phyloP scores from a whole-genome alignment of 2,329 filamentous ascomycete species.

The Simplicillium aogashimaense region DNA sequence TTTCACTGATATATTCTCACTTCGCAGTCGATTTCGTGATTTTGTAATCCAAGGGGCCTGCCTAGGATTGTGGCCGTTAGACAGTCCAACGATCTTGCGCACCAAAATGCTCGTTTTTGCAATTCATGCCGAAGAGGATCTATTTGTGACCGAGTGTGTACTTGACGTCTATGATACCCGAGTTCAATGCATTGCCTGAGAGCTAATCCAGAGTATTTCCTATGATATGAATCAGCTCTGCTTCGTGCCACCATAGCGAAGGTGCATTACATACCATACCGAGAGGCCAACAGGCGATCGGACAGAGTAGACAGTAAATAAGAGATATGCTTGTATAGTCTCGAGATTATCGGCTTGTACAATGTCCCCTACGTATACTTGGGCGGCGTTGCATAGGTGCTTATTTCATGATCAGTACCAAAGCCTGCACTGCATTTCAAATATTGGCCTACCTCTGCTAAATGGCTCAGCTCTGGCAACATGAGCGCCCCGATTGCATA shows the following conservation, averaged over 20 bases:
- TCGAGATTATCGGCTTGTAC: constrained; percentile 16
- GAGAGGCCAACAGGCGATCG: constrained; percentile 16
- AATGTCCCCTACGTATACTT: constrained; percentile 10
- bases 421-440: too few relatives aligned
- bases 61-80: constrained; percentile 3
- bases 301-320: constrained; percentile 20
- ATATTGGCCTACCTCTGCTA: constrained; percentile 6
- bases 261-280: constrained; percentile 11
- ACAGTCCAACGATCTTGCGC: constrained; percentile 6
- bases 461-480: constrained; percentile 2
- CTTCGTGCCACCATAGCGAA: too few relatives aligned
- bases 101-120: constrained; percentile 7
- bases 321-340: constrained; percentile 21
- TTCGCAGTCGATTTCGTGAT: constrained; percentile 5
- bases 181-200: constrained; percentile 21
- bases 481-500: constrained; percentile 10
- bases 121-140: constrained; percentile 5
- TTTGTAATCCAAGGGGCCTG: constrained; percentile 2
- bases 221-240: constrained; percentile 1
- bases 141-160: neutral
- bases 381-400: constrained; percentile 12
- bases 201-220: constrained; percentile 19
- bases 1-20: neutral
- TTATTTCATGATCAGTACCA: constrained; percentile 1
- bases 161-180: constrained; percentile 16